These are phyloP conservation scores for Nicotiana undulata DNA, from an alignment of 257 asterid genomes.

Conservation along the genomic window DNA sequence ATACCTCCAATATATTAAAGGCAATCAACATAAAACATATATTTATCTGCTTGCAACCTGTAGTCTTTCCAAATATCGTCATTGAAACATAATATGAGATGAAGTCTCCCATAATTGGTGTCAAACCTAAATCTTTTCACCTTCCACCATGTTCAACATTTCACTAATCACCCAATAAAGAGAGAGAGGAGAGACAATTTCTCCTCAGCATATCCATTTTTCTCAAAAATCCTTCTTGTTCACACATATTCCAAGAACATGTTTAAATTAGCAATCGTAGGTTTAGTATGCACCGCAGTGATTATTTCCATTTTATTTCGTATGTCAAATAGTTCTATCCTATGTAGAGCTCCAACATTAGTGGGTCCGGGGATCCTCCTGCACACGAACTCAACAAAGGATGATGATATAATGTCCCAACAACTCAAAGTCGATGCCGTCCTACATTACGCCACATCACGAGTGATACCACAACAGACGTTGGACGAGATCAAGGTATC, in stretches of 20 bases:
- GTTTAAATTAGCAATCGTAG: not conserved
- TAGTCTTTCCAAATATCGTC: not conserved
- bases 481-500: slow-evolving; percentile 37
- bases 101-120: not conserved
- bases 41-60: not conserved
- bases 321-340: not conserved
- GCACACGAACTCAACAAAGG: not conserved
- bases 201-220: too few species aligned
- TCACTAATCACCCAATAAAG: too few species aligned
- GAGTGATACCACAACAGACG: slow-evolving; percentile 46
- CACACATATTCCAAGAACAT: not conserved
- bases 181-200: too few species aligned
- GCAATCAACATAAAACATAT: not conserved
- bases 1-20: not conserved
- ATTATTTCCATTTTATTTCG: not conserved
- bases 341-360: not conserved
- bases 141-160: too few species aligned
- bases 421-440: slow-evolving; percentile 35
- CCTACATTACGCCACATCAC: slow-evolving; percentile 56
- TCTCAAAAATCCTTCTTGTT: too few species aligned
- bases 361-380: not conserved
- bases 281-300: not conserved
- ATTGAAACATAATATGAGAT: not conserved
- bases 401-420: not conserved
- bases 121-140: not conserved